A percentile compares a stretch with the other conserved stretches of the same genome.
Conservation (phyloP, 2,329 filamentous ascomycete genomes). For the Berkeleyomyces rouxiae region DNA sequence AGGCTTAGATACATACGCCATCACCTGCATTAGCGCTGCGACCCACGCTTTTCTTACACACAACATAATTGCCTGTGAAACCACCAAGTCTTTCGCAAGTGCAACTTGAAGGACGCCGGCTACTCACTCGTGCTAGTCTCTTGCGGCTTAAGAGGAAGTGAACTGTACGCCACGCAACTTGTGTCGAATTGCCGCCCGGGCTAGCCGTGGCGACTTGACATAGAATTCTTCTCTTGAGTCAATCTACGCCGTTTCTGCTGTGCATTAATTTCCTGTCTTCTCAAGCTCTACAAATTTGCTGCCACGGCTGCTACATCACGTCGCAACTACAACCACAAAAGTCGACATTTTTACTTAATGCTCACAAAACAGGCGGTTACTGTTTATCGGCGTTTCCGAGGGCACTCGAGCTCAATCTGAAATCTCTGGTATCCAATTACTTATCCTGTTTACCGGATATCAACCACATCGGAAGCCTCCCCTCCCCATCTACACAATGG, state of each 20-base stretch:
- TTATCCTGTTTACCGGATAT: not conserved
- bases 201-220: not conserved
- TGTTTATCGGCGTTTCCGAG: constrained; percentile 6
- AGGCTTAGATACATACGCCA: not conserved
- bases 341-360: not conserved
- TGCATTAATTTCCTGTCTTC: not conserved
- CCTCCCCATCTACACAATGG: constrained; percentile 20
- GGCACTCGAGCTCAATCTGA: not conserved
- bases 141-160: not conserved
- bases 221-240: not conserved
- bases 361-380: constrained; percentile 4
- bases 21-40: not conserved
- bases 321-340: not conserved
- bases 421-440: not conserved
- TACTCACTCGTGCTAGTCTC: not conserved
- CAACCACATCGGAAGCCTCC: not conserved
- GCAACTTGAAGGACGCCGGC: not conserved
- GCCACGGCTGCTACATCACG: not conserved
- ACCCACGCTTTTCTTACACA: not conserved
- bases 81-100: not conserved
- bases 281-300: not conserved
- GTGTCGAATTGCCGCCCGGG: not conserved
- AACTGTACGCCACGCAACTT: not conserved
- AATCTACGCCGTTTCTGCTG: not conserved
- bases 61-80: not conserved